Conservation (phyloP, 805 yeast species). For the Kluyveromyces siamensis region DNA sequence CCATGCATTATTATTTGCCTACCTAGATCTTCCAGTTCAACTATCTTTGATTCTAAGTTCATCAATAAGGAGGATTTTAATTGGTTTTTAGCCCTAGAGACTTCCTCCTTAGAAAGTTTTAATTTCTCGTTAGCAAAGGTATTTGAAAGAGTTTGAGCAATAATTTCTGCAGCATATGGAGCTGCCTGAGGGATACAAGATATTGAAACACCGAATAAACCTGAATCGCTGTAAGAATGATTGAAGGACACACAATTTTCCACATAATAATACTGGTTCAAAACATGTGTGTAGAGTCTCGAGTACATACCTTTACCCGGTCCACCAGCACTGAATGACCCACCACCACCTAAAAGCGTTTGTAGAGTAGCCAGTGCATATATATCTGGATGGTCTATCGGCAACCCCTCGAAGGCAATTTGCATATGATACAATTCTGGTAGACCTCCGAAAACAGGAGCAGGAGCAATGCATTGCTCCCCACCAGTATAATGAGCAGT, state of each 20-base stretch:
- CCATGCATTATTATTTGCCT: slow-evolving; percentile 87
- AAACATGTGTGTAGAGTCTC: slow-evolving; percentile 79
- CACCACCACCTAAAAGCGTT: slow-evolving; percentile 91
- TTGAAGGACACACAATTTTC: slow-evolving; percentile 85
- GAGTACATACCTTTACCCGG: slow-evolving; percentile 99
- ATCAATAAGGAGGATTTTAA: slow-evolving; percentile 77
- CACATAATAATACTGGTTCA: slow-evolving; percentile 84
- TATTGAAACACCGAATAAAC: slow-evolving; percentile 81
- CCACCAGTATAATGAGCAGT: slow-evolving; percentile 54
- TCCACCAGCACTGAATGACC: slow-evolving; percentile 96
- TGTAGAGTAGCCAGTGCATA: slow-evolving; percentile 88
- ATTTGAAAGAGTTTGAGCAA: slow-evolving; percentile 52
- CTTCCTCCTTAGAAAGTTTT: slow-evolving; percentile 62
- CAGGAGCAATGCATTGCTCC: slow-evolving; percentile 43
- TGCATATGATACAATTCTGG: slow-evolving; percentile 82
- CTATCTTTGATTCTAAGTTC: slow-evolving; percentile 88
- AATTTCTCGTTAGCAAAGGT: slow-evolving; percentile 46
- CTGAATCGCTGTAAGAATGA: slow-evolving; percentile 84
- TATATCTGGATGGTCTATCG: slow-evolving; percentile 75
- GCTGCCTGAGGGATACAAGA: slow-evolving; percentile 85
- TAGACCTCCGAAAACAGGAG: slow-evolving; percentile 49
- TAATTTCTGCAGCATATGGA: slow-evolving; percentile 69
- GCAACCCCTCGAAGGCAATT: slow-evolving; percentile 80
- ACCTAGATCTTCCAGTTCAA: slow-evolving; percentile 92
- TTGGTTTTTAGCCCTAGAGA: slow-evolving; percentile 86